Percentiles rank a stretch among this genome's conserved stretches.
Evolutionary conservation across 2,329 filamentous ascomycete species (phyloP).

Genomic region (Penicillium polonicum): DNA sequence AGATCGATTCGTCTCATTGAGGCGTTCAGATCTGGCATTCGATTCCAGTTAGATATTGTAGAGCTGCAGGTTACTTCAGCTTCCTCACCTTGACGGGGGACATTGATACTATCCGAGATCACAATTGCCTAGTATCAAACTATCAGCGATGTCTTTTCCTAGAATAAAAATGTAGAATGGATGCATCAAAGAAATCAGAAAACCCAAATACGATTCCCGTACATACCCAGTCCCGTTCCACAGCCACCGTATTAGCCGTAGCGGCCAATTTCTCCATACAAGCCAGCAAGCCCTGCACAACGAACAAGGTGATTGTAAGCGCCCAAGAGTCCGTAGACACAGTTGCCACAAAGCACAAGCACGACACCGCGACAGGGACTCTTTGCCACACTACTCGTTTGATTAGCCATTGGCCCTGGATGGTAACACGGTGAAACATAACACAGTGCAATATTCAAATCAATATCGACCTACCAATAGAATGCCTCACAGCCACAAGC

Average conservation of each 20-base stretch:
- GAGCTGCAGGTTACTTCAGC: background rate
- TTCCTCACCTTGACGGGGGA: constrained; percentile 43
- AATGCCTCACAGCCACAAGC: constrained; percentile 51
- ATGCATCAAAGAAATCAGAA: background rate
- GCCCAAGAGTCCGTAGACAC: constrained; percentile 6
- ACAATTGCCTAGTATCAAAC: constrained; percentile 28
- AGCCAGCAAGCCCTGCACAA: constrained; percentile 53
- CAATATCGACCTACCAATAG: constrained; percentile 40
- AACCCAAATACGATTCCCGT: background rate
- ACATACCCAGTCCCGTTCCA: constrained; percentile 68
- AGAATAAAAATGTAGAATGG: background rate
- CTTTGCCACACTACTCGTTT: constrained; percentile 34
- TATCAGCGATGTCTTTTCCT: background rate
- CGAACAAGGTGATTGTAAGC: constrained; percentile 29
- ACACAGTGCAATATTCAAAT: background rate
- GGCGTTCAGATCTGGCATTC: constrained; percentile 46
- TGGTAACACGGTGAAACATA: background rate
- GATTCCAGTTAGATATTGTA: constrained; percentile 2
- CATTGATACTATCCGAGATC: constrained; percentile 32
- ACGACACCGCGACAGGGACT: constrained; percentile 49
- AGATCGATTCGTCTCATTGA: constrained; percentile 59
- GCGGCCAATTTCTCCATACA: constrained; percentile 68
- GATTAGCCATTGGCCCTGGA: background rate
- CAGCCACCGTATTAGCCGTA: constrained; percentile 64
- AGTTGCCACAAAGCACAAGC: constrained; percentile 47